phyloP scores from a whole-genome alignment of 306 rosid species.

The Begonia masoniana region DNA sequence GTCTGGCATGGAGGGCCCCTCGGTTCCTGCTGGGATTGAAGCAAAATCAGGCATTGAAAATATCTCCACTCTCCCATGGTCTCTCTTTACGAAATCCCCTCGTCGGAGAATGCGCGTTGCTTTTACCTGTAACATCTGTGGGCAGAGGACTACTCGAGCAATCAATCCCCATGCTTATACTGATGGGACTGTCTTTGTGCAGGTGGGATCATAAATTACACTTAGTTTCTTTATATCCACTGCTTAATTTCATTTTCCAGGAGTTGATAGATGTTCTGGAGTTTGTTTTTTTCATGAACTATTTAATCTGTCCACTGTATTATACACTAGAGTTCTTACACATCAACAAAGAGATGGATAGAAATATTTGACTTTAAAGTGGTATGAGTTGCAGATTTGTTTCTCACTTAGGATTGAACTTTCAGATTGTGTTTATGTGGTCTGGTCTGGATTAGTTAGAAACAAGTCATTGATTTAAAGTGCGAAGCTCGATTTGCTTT shows the following conservation, averaged over 20 bases:
- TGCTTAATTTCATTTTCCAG: too few species aligned
- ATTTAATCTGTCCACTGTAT: too few species aligned
- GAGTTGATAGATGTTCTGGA: too few species aligned
- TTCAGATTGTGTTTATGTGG: too few species aligned
- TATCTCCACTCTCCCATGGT: slow-evolving; percentile 95
- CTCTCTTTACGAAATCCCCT: slow-evolving; percentile 90
- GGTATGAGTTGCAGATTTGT: neutral
- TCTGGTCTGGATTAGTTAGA: too few species aligned
- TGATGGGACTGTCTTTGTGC: slow-evolving; percentile 97
- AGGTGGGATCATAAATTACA: slow-evolving; percentile 29
- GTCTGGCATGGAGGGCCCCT: slow-evolving; percentile 97
- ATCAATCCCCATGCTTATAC: slow-evolving; percentile 95
- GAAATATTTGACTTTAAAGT: too few species aligned
- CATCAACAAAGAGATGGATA: too few species aligned
- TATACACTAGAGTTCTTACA: too few species aligned
- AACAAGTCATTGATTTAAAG: too few species aligned
- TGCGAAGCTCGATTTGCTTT: neutral
- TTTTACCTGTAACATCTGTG: slow-evolving; percentile 89
- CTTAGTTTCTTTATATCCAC: too few species aligned
- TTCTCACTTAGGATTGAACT: neutral
- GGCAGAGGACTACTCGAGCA: slow-evolving; percentile 90
- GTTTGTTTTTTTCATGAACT: too few species aligned
- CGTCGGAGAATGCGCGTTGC: slow-evolving; percentile 89
- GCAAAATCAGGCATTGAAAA: slow-evolving; percentile 37
- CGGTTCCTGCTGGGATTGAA: slow-evolving; percentile 53